Conservation (phyloP, 225 moss, liverwort and hornwort genomes). For the Physcomitrium patens region DNA sequence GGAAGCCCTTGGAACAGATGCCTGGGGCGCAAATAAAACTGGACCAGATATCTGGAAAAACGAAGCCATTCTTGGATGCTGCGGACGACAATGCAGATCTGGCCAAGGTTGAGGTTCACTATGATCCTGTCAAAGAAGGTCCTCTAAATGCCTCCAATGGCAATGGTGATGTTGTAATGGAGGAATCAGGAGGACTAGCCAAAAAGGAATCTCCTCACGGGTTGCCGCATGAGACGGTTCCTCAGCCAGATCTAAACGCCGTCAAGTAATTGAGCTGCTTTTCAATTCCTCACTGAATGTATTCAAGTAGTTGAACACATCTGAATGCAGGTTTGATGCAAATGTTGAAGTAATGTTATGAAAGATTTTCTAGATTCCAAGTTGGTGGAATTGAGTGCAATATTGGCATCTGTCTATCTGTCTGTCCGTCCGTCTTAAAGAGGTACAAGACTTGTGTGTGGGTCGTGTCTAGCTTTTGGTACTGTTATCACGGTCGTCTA, state of each 20-base stretch:
- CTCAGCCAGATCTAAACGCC: conserved; percentile 49
- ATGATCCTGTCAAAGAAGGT: neutral
- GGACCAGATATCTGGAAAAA: conserved; percentile 26
- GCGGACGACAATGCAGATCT: conserved; percentile 19
- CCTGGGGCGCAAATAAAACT: conserved; percentile 28
- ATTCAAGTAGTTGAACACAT: too few species aligned
- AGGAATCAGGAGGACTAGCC: conserved; percentile 3
- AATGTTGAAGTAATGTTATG: too few species aligned
- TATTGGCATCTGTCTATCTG: too few species aligned
- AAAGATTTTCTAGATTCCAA: too few species aligned
- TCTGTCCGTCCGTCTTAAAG: too few species aligned
- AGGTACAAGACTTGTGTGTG: too few species aligned
- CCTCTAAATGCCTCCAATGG: neutral
- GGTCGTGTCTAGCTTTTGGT: too few species aligned
- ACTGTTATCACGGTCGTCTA: too few species aligned
- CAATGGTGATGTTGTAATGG: conserved; percentile 15
- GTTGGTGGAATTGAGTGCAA: too few species aligned
- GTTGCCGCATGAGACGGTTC: conserved; percentile 52
- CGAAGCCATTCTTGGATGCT: conserved; percentile 21
- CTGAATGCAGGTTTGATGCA: too few species aligned
- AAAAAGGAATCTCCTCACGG: conserved; percentile 31
- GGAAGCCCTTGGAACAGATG: conserved; percentile 48
- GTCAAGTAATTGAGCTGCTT: conserved; percentile 29
- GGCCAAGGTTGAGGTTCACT: conserved; percentile 28
- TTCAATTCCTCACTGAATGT: too few species aligned